These are phyloP conservation scores for Globisporangium yorkense DNA, from an alignment of 352 stramenopile species.

Conservation along the genomic window DNA sequence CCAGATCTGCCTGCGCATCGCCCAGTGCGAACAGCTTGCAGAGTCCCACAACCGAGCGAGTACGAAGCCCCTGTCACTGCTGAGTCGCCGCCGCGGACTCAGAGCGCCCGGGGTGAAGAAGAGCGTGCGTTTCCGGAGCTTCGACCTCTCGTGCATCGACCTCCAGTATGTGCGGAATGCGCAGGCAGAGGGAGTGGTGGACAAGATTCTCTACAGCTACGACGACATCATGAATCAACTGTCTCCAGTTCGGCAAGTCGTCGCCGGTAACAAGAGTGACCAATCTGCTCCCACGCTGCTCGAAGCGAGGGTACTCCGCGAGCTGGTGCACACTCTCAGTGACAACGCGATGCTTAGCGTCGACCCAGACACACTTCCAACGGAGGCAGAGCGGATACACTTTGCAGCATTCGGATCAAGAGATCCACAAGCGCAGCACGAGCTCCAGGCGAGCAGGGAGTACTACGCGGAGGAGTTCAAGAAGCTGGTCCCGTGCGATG, in stretches of 20 bases:
- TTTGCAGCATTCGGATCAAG: conserved; percentile 21
- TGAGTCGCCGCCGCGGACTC: conserved; percentile 8
- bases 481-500: conserved; percentile 19
- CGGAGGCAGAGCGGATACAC: conserved; percentile 17
- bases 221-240: conserved; percentile 32
- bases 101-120: conserved; percentile 19
- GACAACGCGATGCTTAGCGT: conserved; percentile 11
- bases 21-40: conserved; percentile 32
- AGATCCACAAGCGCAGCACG: conserved; percentile 31
- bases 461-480: conserved; percentile 47
- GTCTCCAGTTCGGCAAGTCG: conserved; percentile 12
- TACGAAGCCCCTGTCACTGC: conserved; percentile 12
- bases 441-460: conserved; percentile 28
- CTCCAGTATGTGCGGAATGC: conserved; percentile 51
- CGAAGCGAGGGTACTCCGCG: conserved; percentile 11
- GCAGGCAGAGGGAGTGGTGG: conserved; percentile 31
- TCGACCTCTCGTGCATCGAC: conserved; percentile 58
- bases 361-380: conserved; percentile 5
- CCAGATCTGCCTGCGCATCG: conserved; percentile 27
- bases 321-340: conserved; percentile 12
- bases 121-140: conserved; percentile 55
- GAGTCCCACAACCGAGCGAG: conserved; percentile 17
- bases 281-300: background rate
- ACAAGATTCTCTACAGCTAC: conserved; percentile 38
- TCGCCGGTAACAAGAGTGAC: background rate